Conservation (phyloP, 106 monocot genomes). For the Dioscorea zingiberensis region DNA sequence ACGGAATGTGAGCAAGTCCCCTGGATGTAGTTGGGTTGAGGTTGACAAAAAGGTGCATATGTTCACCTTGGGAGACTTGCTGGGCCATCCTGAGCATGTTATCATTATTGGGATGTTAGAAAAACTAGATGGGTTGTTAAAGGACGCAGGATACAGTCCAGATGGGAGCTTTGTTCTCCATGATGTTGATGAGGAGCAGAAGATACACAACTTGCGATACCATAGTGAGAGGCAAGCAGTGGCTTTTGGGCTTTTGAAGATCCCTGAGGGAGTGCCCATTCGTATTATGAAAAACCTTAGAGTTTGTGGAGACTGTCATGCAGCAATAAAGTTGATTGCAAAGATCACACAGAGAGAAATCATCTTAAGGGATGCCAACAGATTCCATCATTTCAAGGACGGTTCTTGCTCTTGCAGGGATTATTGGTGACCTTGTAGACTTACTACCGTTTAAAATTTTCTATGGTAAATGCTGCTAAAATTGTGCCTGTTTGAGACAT, state of each 20-base stretch:
- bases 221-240: conserved; percentile 81
- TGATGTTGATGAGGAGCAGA: conserved; percentile 85
- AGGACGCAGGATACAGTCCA: conserved; percentile 60
- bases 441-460: not conserved
- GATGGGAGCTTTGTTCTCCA: conserved; percentile 73
- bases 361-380: conserved; percentile 70
- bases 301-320: conserved; percentile 83
- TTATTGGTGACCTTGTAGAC: conserved; percentile 47
- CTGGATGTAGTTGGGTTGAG: conserved; percentile 78
- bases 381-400: conserved; percentile 80
- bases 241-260: conserved; percentile 67
- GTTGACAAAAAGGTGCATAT: conserved; percentile 60
- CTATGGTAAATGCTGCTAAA: not conserved
- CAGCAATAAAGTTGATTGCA: conserved; percentile 62
- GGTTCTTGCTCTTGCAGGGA: conserved; percentile 78
- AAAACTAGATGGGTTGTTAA: conserved; percentile 34
- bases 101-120: conserved; percentile 41
- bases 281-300: conserved; percentile 77
- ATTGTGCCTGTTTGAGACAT: not conserved
- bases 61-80: conserved; percentile 53
- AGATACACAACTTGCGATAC: conserved; percentile 41
- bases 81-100: conserved; percentile 42
- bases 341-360: conserved; percentile 57
- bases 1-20: conserved; percentile 60
- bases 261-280: conserved; percentile 59